These are phyloP conservation scores for Phyllosticta citriasiana DNA, from an alignment of 2,329 filamentous ascomycete genomes.

Conservation along the genomic window DNA sequence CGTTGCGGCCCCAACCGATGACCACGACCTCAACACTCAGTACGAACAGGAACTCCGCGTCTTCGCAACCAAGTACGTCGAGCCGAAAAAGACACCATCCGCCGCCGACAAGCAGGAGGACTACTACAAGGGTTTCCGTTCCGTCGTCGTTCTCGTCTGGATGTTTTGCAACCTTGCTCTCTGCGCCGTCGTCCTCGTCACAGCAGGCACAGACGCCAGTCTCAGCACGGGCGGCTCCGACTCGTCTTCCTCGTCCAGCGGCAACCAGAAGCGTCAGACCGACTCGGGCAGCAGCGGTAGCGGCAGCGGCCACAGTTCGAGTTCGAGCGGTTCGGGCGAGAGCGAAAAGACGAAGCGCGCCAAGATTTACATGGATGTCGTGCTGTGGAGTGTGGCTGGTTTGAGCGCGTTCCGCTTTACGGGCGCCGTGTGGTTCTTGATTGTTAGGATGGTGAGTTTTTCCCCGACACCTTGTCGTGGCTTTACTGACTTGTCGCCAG, in stretches of 20 bases:
- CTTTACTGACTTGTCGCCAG: neutral
- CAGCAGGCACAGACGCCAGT: slow-evolving; percentile 61
- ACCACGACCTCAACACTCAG: slow-evolving; percentile 87
- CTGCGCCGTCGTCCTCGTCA: slow-evolving; percentile 73
- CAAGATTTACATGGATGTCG: slow-evolving; percentile 75
- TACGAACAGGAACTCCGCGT: slow-evolving; percentile 76
- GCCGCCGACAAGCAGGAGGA: slow-evolving; percentile 79
- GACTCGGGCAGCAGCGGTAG: neutral
- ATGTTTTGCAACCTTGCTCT: slow-evolving; percentile 94
- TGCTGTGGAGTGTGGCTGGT: slow-evolving; percentile 81
- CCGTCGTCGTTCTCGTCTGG: slow-evolving; percentile 85
- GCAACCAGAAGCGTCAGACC: neutral
- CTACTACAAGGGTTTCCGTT: slow-evolving; percentile 95
- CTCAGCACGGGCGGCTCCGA: slow-evolving; percentile 21
- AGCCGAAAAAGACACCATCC: slow-evolving; percentile 55
- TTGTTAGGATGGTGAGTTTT: slow-evolving; percentile 38
- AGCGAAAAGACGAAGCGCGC: slow-evolving; percentile 46
- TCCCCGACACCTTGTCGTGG: neutral
- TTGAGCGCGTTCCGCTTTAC: slow-evolving; percentile 79
- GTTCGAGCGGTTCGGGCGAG: slow-evolving; percentile 19
- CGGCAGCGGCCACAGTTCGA: neutral
- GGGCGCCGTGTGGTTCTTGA: slow-evolving; percentile 83
- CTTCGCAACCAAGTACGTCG: slow-evolving; percentile 65
- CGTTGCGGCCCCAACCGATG: slow-evolving; percentile 74
- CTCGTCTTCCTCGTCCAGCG: neutral